Conservation (phyloP, 805 yeast species). For the Barnettozyma salicaria region DNA sequence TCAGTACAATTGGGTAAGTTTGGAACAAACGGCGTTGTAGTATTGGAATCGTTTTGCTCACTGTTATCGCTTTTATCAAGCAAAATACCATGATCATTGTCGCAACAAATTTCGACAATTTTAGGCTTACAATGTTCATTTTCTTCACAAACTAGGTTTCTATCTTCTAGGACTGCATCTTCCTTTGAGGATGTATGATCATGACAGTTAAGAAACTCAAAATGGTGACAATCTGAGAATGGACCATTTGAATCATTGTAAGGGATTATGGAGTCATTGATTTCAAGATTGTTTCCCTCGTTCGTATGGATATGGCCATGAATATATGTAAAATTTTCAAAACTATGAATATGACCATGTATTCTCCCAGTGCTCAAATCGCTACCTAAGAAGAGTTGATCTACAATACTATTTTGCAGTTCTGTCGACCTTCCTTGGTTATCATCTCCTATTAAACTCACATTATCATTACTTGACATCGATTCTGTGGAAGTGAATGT, state of each 20-base stretch:
- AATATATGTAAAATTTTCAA: slow-evolving; percentile 12
- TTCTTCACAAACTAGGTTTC: slow-evolving; percentile 18
- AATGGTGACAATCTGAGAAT: slow-evolving; percentile 34
- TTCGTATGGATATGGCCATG: neutral
- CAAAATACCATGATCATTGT: slow-evolving; percentile 26
- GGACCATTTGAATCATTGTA: slow-evolving; percentile 19
- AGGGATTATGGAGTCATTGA: no score
- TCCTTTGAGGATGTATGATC: slow-evolving; percentile 18
- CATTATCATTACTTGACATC: no score
- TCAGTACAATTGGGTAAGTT: slow-evolving; percentile 13
- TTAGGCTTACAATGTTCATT: slow-evolving; percentile 33
- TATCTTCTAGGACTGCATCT: slow-evolving; percentile 15
- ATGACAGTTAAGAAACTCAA: slow-evolving; percentile 37
- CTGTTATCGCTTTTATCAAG: neutral
- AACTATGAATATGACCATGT: slow-evolving; percentile 60
- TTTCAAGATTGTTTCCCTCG: neutral
- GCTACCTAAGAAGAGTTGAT: slow-evolving; percentile 4
- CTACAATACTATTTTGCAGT: neutral
- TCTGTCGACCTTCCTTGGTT: neutral
- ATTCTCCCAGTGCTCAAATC: slow-evolving; percentile 42
- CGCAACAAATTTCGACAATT: slow-evolving; percentile 38
- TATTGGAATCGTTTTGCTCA: neutral
- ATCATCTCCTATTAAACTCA: neutral
- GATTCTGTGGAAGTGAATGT: no score
- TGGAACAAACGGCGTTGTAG: slow-evolving; percentile 7